A percentile compares a stretch with the other conserved stretches of the same genome.
Conservation (phyloP, 2,329 filamentous ascomycete species). For the Metarhizium album region DNA sequence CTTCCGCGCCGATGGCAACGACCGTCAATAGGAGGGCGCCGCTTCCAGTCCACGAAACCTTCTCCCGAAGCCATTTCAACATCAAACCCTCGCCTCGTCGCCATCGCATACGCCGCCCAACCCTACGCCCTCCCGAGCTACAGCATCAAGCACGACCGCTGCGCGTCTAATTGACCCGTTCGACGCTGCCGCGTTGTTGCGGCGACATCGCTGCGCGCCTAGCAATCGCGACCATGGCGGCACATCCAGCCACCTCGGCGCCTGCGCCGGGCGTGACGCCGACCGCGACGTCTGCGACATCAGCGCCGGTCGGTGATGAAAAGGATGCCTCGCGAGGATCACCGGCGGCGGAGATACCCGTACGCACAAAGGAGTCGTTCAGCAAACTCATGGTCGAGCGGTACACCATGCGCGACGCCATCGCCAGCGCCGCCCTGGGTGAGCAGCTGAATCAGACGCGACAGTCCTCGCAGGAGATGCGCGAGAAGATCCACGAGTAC, state of each 20-base stretch:
- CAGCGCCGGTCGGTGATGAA: conserved; percentile 17
- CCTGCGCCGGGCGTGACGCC: conserved; percentile 22
- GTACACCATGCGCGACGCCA: conserved; percentile 41
- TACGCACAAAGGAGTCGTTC: conserved; percentile 47
- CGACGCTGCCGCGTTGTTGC: conserved; percentile 22
- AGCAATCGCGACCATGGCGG: conserved; percentile 30
- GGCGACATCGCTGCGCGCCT: conserved; percentile 25
- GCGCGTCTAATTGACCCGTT: conserved; percentile 5
- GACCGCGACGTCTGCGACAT: conserved; percentile 19
- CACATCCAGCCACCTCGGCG: conserved; percentile 28
- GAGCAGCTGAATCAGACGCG: conserved; percentile 42
- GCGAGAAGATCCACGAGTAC: conserved; percentile 61
- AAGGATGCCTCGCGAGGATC: conserved; percentile 14
- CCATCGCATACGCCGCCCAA: conserved; percentile 6
- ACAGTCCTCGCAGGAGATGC: conserved; percentile 50
- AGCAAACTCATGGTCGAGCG: conserved; percentile 42
- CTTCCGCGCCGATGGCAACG: conserved; percentile 5
- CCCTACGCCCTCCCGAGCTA: conserved; percentile 8
- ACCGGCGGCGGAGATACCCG: conserved; percentile 20
- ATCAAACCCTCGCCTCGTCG: conserved; percentile 4
- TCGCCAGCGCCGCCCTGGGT: conserved; percentile 41
- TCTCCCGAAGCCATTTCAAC: conserved; percentile 9
- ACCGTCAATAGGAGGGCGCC: conserved; percentile 11
- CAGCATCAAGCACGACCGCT: conserved; percentile 6
- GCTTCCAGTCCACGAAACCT: conserved; percentile 17